These are phyloP conservation scores for Rhodosporidiobolus sp. DNA, from an alignment of 768 basidiomycete species.

Conservation along the genomic window DNA sequence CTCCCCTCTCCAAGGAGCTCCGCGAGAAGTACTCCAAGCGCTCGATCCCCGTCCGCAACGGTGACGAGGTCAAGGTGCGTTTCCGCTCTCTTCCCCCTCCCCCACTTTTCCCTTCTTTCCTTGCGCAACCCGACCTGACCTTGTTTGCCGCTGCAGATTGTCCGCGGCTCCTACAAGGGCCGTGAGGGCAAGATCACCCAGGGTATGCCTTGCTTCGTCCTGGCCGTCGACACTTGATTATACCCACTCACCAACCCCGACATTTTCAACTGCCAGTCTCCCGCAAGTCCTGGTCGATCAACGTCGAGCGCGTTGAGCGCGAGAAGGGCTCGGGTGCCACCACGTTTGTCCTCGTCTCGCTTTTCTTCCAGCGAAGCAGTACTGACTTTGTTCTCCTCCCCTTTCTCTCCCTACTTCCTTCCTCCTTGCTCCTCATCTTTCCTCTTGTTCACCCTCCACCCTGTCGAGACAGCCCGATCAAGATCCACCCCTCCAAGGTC, in stretches of 20 bases:
- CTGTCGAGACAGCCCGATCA: too few species aligned
- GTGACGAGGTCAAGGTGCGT: constrained; percentile 72
- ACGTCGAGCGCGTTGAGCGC: constrained; percentile 94
- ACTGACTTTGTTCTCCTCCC: too few species aligned
- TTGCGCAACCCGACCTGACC: too few species aligned
- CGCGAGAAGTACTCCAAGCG: constrained; percentile 83
- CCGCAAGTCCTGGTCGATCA: constrained; percentile 81
- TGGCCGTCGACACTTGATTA: not conserved
- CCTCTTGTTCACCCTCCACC: too few species aligned
- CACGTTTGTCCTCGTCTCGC: too few species aligned
- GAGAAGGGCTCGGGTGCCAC: constrained; percentile 97
- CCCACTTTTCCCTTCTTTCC: too few species aligned
- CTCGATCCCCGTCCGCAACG: constrained; percentile 91
- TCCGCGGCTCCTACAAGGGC: constrained; percentile 97
- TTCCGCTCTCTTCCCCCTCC: not conserved
- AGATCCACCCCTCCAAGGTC: constrained; percentile 94
- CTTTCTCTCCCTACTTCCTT: too few species aligned
- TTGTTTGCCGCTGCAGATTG: constrained; percentile 73
- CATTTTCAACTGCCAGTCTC: constrained; percentile 19
- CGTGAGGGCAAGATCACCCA: constrained; percentile 93
- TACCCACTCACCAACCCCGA: not conserved
- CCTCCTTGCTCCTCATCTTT: too few species aligned
- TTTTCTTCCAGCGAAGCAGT: too few species aligned
- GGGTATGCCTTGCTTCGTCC: constrained; percentile 5
- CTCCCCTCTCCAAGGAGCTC: constrained; percentile 90